Conservation (phyloP, 495 filamentous ascomycete genomes). For the Tuber aestivum region DNA sequence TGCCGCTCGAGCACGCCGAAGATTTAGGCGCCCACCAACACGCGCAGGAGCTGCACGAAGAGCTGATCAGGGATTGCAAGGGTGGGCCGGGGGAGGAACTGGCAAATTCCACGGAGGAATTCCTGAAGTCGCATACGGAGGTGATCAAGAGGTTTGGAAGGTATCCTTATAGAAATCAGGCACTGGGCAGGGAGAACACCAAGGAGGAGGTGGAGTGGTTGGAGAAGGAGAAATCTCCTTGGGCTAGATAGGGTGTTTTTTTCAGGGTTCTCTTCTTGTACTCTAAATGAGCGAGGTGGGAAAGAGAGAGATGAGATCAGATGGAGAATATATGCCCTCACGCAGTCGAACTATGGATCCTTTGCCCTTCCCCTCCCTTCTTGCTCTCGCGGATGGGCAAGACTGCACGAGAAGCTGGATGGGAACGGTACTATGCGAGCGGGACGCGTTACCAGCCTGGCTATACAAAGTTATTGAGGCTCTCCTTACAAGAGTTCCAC, state of each 20-base stretch:
- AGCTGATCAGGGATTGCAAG: not conserved
- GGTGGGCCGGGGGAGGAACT: conserved; percentile 21
- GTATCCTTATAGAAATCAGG: conserved; percentile 42
- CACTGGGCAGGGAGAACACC: conserved; percentile 37
- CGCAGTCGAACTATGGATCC: conserved; percentile 12
- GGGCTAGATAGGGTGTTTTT: conserved; percentile 14
- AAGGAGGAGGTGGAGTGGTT: conserved; percentile 37
- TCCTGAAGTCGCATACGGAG: not conserved
- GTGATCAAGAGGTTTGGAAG: conserved; percentile 41
- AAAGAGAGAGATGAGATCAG: not conserved
- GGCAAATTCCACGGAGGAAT: conserved; percentile 7
- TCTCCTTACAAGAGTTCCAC: no score
- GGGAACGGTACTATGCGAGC: not conserved
- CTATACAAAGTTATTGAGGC: conserved; percentile 2
- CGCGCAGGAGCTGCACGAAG: conserved; percentile 25
- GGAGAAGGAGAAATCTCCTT: conserved; percentile 12
- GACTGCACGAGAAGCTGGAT: not conserved
- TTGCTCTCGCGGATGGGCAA: not conserved
- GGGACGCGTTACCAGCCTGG: conserved; percentile 5
- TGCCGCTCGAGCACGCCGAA: conserved; percentile 50
- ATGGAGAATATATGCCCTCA: conserved; percentile 5
- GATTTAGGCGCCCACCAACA: conserved; percentile 40
- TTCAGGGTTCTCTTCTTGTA: not conserved
- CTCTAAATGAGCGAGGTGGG: not conserved
- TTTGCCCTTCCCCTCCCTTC: not conserved